Evolutionary conservation across 768 basidiomycete species (phyloP).

Genomic region (Pulveroboletus frians): DNA sequence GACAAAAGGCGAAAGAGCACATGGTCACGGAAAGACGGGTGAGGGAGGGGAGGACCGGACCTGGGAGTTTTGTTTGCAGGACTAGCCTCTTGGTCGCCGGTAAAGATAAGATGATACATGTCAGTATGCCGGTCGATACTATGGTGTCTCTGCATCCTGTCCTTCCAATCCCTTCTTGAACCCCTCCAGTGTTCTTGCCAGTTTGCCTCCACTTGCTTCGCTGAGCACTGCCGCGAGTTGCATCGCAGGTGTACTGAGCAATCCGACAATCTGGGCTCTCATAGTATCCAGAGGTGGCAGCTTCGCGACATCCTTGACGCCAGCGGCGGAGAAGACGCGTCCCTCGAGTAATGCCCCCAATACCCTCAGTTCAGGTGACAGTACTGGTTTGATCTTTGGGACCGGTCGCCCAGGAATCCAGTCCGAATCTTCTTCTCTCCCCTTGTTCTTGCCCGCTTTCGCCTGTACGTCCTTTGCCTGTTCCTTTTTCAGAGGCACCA

Average conservation of each 20-base stretch:
- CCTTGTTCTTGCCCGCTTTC: slow-evolving; percentile 37
- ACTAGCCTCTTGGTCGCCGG: slow-evolving; percentile 7
- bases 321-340: slow-evolving; percentile 54
- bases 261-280: slow-evolving; percentile 77
- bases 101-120: slow-evolving; percentile 5
- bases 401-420: slow-evolving; percentile 63
- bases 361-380: slow-evolving; percentile 63
- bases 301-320: slow-evolving; percentile 59
- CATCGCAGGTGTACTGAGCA: slow-evolving; percentile 69
- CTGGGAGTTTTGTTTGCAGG: slow-evolving; percentile 74
- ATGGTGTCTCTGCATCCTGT: slow-evolving; percentile 22
- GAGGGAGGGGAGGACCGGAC: slow-evolving; percentile 77
- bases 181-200: slow-evolving; percentile 72
- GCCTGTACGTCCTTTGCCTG: slow-evolving; percentile 49
- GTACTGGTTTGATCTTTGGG: slow-evolving; percentile 50
- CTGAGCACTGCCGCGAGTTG: slow-evolving; percentile 69
- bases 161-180: slow-evolving; percentile 58
- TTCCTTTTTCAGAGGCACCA: slow-evolving; percentile 54
- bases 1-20: slow-evolving; percentile 80
- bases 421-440: slow-evolving; percentile 57
- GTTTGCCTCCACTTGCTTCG: slow-evolving; percentile 61
- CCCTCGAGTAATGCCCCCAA: slow-evolving; percentile 81
- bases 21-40: slow-evolving; percentile 60
- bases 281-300: slow-evolving; percentile 76
- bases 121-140: slow-evolving; percentile 8